Evolutionary conservation across 225 moss, liverwort and hornwort genomes (phyloP).

Genomic region (Anthoceros angustus): DNA sequence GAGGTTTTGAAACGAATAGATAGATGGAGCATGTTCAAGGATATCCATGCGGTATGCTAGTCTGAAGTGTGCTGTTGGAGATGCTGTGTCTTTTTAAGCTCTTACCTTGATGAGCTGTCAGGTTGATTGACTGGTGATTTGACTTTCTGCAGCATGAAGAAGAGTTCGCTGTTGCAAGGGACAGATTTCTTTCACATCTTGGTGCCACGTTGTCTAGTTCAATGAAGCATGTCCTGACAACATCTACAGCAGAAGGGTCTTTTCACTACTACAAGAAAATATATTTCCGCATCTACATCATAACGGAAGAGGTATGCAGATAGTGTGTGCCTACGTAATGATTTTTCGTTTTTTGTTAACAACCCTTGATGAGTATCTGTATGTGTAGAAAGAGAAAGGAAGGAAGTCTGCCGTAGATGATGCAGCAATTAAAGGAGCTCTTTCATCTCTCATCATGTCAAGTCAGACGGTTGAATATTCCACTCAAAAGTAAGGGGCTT

Average conservation of each 20-base stretch:
- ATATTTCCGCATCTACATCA: slow-evolving; percentile 67
- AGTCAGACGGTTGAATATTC: not conserved
- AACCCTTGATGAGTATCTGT: not conserved
- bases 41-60: slow-evolving; percentile 26
- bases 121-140: not conserved
- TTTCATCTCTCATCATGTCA: not conserved
- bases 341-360: not conserved
- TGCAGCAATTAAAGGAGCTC: not conserved
- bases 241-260: slow-evolving; percentile 90
- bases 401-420: not conserved
- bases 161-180: slow-evolving; percentile 61
- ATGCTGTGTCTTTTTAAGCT: not conserved
- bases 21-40: slow-evolving; percentile 72
- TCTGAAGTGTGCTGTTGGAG: not conserved
- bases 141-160: slow-evolving; percentile 29
- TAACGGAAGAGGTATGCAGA: slow-evolving; percentile 79
- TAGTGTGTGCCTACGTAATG: not conserved
- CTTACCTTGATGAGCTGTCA: not conserved
- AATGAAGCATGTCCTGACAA: slow-evolving; percentile 92
- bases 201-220: slow-evolving; percentile 68
- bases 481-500: not conserved
- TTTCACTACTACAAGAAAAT: slow-evolving; percentile 87
- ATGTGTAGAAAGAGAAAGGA: not conserved
- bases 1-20: slow-evolving; percentile 66
- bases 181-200: slow-evolving; percentile 82